These are phyloP conservation scores for Casuarina cunninghamiana DNA, from an alignment of 306 rosid species.

Conservation along the genomic window DNA sequence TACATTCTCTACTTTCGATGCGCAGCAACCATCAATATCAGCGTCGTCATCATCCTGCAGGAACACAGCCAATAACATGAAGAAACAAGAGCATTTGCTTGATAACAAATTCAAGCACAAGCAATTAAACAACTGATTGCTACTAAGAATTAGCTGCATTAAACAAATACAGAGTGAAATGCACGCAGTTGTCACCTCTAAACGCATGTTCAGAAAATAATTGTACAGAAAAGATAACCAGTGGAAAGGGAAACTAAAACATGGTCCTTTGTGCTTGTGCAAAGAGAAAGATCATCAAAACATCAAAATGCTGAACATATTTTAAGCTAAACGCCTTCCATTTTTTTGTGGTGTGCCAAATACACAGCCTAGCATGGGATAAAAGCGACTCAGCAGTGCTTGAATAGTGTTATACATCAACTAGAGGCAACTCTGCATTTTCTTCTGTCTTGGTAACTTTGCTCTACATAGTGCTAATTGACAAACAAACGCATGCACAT, in stretches of 20 bases:
- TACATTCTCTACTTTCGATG: conserved; percentile 95
- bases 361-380: neutral
- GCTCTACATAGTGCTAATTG: neutral
- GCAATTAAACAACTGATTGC: conserved; percentile 5
- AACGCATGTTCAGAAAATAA: neutral
- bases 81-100: conserved; percentile 14
- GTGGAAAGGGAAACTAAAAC: neutral
- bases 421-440: neutral
- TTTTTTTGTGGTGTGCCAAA: neutral
- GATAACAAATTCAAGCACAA: conserved; percentile 14
- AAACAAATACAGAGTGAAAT: neutral
- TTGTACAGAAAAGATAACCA: neutral
- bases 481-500: neutral
- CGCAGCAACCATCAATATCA: conserved; percentile 97
- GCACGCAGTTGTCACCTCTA: neutral
- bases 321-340: neutral
- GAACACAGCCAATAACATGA: conserved; percentile 21
- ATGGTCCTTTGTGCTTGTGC: neutral
- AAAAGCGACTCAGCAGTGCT: neutral
- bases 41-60: conserved; percentile 98
- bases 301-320: neutral
- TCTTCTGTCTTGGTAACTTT: neutral
- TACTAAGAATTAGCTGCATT: neutral
- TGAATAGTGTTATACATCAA: neutral
- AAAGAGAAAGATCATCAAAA: neutral